These are phyloP conservation scores for Bruguiera sexangula DNA, from an alignment of 345 rosid species.

Conservation along the genomic window DNA sequence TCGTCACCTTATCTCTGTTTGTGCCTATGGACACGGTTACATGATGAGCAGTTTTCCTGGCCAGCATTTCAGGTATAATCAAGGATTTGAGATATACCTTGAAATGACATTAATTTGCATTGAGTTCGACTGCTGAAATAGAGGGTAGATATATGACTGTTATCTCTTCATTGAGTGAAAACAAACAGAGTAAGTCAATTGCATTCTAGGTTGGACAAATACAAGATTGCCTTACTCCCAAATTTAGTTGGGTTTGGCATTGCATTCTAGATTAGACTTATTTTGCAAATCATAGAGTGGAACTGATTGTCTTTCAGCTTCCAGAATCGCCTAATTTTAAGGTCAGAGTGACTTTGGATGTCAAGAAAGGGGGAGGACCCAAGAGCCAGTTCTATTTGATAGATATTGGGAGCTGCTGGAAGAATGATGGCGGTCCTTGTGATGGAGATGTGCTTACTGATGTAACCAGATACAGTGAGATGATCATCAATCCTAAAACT, in stretches of 20 bases:
- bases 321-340: conserved; percentile 34
- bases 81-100: too few species aligned
- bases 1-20: neutral
- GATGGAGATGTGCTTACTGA: conserved; percentile 32
- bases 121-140: neutral
- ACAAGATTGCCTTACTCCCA: too few species aligned
- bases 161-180: too few species aligned
- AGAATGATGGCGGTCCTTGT: conserved; percentile 30
- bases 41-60: too few species aligned
- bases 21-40: too few species aligned
- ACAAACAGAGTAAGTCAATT: neutral
- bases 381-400: conserved; percentile 35
- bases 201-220: neutral
- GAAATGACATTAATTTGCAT: neutral
- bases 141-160: neutral
- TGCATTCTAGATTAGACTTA: neutral
- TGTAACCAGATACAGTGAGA: conserved; percentile 32
- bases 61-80: too few species aligned
- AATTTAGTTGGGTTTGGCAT: neutral
- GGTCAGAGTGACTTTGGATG: conserved; percentile 31
- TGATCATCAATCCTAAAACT: conserved; percentile 34
- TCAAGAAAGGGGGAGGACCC: conserved; percentile 32
- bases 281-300: neutral
- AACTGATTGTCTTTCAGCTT: conserved; percentile 41
- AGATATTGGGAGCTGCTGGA: conserved; percentile 40